Percentiles rank a stretch among this genome's conserved stretches.
These are phyloP conservation scores for Alisma plantagoaquatica DNA, from an alignment of 106 monocot genomes.

Conservation along the genomic window DNA sequence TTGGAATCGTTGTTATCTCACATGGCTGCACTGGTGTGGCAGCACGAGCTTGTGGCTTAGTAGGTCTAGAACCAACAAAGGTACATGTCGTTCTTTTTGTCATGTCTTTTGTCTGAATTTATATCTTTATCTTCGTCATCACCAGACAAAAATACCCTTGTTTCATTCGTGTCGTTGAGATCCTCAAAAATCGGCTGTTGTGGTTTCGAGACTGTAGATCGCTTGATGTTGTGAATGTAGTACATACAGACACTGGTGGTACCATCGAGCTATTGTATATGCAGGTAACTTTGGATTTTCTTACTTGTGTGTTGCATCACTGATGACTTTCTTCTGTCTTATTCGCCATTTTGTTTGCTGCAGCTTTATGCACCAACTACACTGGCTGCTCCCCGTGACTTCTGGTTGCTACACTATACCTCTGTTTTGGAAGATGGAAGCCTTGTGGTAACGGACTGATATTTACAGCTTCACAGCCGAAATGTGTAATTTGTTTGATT, in stretches of 20 bases:
- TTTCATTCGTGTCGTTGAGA: constrained; percentile 42
- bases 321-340: background rate
- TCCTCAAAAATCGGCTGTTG: constrained; percentile 50
- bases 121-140: too few relatives aligned
- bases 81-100: constrained; percentile 9
- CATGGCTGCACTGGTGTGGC: constrained; percentile 82
- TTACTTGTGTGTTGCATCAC: background rate
- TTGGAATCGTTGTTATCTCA: constrained; percentile 67
- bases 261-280: constrained; percentile 69
- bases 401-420: constrained; percentile 64
- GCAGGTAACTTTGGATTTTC: constrained; percentile 30
- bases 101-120: background rate
- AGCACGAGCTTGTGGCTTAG: constrained; percentile 71
- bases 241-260: constrained; percentile 46
- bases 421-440: constrained; percentile 67
- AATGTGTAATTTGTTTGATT: background rate
- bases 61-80: constrained; percentile 51
- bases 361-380: constrained; percentile 69
- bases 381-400: constrained; percentile 65
- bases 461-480: background rate
- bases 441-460: constrained; percentile 37
- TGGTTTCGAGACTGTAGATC: constrained; percentile 64
- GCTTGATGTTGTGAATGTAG: constrained; percentile 44
- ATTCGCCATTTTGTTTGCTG: background rate
- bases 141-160: background rate